These are phyloP conservation scores for Neurospora sublineolata DNA, from an alignment of 495 filamentous ascomycete genomes.

Conservation along the genomic window DNA sequence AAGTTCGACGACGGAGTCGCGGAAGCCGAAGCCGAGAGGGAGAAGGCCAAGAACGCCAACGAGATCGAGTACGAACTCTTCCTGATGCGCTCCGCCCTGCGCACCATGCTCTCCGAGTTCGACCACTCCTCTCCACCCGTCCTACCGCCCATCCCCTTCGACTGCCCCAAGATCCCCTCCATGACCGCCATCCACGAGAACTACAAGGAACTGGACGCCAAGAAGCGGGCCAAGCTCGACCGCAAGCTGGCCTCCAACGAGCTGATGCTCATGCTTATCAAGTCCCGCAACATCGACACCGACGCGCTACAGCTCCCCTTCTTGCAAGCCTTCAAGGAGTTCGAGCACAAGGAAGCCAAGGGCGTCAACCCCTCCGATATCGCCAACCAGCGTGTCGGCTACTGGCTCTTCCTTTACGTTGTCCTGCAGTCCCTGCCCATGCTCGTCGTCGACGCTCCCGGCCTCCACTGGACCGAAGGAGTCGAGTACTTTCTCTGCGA, in stretches of 20 bases:
- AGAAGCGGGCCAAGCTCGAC: constrained; percentile 56
- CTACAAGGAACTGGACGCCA: constrained; percentile 50
- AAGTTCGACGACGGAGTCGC: constrained; percentile 18
- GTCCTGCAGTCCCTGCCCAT: constrained; percentile 84
- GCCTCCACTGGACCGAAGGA: constrained; percentile 59
- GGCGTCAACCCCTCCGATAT: constrained; percentile 65
- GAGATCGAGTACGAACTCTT: constrained; percentile 24
- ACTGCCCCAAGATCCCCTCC: constrained; percentile 67
- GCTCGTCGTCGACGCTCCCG: constrained; percentile 78
- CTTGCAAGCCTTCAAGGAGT: constrained; percentile 67
- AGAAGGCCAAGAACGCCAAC: neutral
- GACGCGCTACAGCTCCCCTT: constrained; percentile 49
- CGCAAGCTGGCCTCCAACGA: constrained; percentile 68
- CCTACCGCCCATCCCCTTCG: constrained; percentile 83
- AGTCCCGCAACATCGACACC: constrained; percentile 63
- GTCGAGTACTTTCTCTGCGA: constrained; percentile 98
- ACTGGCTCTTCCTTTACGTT: constrained; percentile 93
- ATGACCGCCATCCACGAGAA: constrained; percentile 50
- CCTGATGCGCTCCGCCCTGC: constrained; percentile 41
- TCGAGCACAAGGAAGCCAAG: constrained; percentile 64
- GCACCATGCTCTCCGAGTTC: constrained; percentile 71
- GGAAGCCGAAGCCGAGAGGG: constrained; percentile 8
- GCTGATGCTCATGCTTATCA: constrained; percentile 56
- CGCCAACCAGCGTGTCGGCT: constrained; percentile 63
- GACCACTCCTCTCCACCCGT: constrained; percentile 82